These are phyloP conservation scores for Solanum bulbocastanum DNA, from an alignment of 257 asterid genomes.

Conservation along the genomic window DNA sequence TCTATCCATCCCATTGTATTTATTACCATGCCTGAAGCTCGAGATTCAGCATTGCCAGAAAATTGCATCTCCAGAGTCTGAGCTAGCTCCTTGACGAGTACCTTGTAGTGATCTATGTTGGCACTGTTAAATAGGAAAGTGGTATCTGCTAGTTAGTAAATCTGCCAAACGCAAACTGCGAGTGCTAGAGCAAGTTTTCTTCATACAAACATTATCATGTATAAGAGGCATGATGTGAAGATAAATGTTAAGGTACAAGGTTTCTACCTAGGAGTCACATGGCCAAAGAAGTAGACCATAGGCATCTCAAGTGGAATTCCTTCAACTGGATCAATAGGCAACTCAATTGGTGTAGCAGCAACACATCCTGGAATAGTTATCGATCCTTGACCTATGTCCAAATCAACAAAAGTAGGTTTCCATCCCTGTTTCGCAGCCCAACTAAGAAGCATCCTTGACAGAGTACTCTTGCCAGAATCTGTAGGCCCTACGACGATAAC, in stretches of 20 bases:
- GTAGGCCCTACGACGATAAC: conserved; percentile 96
- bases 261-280: conserved; percentile 70
- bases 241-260: neutral
- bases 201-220: neutral
- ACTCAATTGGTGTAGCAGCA: conserved; percentile 90
- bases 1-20: conserved; percentile 99
- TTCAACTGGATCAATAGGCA: conserved; percentile 94
- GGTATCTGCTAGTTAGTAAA: neutral
- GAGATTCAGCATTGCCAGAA: conserved; percentile 74
- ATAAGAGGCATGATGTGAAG: neutral
- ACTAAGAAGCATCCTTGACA: conserved; percentile 95
- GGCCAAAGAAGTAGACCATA: conserved; percentile 89
- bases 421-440: conserved; percentile 99
- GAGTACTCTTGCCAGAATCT: conserved; percentile 96
- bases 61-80: conserved; percentile 77
- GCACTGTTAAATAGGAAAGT: conserved; percentile 41
- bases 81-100: conserved; percentile 85
- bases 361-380: conserved; percentile 91
- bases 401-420: conserved; percentile 99
- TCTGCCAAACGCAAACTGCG: neutral
- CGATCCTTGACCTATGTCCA: conserved; percentile 97
- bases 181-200: neutral
- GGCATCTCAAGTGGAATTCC: conserved; percentile 99
- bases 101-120: conserved; percentile 79
- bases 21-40: conserved; percentile 95